Evolutionary conservation across 1,139 yeast genomes (phyloP).

Genomic region (Diutina mesorugosa): DNA sequence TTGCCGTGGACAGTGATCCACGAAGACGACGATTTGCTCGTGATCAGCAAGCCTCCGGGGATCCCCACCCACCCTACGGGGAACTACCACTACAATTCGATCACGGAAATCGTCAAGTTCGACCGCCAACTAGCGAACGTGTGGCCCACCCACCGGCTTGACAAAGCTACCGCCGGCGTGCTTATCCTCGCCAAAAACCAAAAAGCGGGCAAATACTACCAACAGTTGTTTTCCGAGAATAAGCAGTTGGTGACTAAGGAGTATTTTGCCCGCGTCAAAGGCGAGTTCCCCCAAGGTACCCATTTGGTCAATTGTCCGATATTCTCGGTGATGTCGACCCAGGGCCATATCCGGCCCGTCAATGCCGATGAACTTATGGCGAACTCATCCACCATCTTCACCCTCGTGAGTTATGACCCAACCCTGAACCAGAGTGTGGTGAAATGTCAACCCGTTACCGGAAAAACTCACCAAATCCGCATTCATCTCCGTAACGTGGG

Average conservation of each 20-base stretch:
- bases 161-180: conserved; percentile 65
- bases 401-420: conserved; percentile 12
- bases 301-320: conserved; percentile 19
- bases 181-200: conserved; percentile 33
- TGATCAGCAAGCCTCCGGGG: conserved; percentile 64
- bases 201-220: conserved; percentile 10
- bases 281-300: conserved; percentile 29
- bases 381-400: conserved; percentile 22
- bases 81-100: conserved; percentile 43
- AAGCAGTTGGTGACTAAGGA: conserved; percentile 27
- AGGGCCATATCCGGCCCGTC: conserved; percentile 23
- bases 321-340: conserved; percentile 10
- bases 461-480: conserved; percentile 69
- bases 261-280: conserved; percentile 43
- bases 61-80: conserved; percentile 77
- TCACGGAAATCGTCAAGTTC: conserved; percentile 43
- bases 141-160: conserved; percentile 59
- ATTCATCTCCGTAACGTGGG: conserved; percentile 59
- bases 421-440: conserved; percentile 39
- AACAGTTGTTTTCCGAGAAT: conserved; percentile 18
- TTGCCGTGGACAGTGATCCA: conserved; percentile 20
- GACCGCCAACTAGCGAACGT: conserved; percentile 18
- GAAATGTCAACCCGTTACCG: conserved; percentile 55
- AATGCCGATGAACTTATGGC: conserved; percentile 15
- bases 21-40: conserved; percentile 37